Percentiles rank a stretch among this genome's conserved stretches.
These are phyloP conservation scores for Lecanosticta acicola DNA, from an alignment of 2,329 filamentous ascomycete genomes.

Conservation along the genomic window DNA sequence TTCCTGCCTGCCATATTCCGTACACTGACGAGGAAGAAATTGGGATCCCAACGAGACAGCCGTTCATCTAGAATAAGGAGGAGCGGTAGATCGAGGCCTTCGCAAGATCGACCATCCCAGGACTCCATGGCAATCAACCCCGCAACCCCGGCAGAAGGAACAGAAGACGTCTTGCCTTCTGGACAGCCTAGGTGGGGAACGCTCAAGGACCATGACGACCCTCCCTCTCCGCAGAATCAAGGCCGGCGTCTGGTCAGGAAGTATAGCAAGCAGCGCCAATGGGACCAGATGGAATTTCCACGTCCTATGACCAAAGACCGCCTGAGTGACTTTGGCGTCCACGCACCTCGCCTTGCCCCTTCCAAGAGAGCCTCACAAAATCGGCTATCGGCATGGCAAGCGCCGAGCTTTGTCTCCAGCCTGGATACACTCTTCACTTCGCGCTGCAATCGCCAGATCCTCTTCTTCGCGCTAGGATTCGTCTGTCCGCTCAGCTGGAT, in stretches of 20 bases:
- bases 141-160: slow-evolving; percentile 13
- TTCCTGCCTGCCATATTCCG: slow-evolving; percentile 34
- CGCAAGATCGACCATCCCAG: slow-evolving; percentile 6
- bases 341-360: slow-evolving; percentile 28
- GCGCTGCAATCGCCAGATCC: slow-evolving; percentile 33
- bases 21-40: slow-evolving; percentile 25
- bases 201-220: slow-evolving; percentile 21
- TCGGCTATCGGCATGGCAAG: slow-evolving; percentile 29
- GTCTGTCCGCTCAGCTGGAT: slow-evolving; percentile 34
- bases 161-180: slow-evolving; percentile 25
- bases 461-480: slow-evolving; percentile 34
- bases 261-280: slow-evolving; percentile 30
- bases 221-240: slow-evolving; percentile 5
- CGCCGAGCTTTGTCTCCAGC: slow-evolving; percentile 32
- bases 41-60: slow-evolving; percentile 12
- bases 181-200: slow-evolving; percentile 28
- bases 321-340: slow-evolving; percentile 21
- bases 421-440: slow-evolving; percentile 30
- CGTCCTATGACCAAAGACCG: slow-evolving; percentile 31
- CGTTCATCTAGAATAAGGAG: slow-evolving; percentile 19
- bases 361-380: slow-evolving; percentile 21
- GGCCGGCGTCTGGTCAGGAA: slow-evolving; percentile 22
- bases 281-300: slow-evolving; percentile 30
- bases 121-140: slow-evolving; percentile 24
- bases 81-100: slow-evolving; percentile 15